phyloP scores from a whole-genome alignment of 805 yeast genomes.

The Saccharomycopsis babjevae region DNA sequence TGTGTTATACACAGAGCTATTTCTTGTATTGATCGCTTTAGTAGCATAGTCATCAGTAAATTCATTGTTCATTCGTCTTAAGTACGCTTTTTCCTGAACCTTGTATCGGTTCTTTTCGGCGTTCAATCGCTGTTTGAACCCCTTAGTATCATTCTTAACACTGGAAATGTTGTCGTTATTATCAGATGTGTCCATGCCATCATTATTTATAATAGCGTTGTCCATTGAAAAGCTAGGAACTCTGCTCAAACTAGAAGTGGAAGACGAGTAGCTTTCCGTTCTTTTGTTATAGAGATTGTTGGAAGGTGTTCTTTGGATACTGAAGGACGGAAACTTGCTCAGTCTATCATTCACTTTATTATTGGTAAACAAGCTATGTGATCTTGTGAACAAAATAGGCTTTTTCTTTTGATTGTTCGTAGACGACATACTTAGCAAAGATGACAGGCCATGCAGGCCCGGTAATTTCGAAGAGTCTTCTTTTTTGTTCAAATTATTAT shows the following conservation, averaged over 20 bases:
- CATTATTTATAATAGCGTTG: background rate
- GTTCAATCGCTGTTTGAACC: conserved; percentile 2
- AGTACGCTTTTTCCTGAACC: conserved; percentile 56
- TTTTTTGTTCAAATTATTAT: background rate
- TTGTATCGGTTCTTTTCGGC: conserved; percentile 19
- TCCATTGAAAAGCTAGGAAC: background rate
- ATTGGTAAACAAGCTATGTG: background rate
- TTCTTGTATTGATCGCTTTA: conserved; percentile 41
- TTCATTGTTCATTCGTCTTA: conserved; percentile 52
- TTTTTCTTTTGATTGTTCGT: background rate
- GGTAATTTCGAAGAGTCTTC: background rate
- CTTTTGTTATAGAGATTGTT: background rate
- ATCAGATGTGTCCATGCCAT: background rate
- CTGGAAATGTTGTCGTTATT: background rate
- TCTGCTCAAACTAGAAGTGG: background rate
- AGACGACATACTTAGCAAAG: background rate
- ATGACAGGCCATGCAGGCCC: background rate
- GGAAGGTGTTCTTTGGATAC: background rate
- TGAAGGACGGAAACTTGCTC: background rate
- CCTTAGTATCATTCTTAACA: background rate
- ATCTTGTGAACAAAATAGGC: background rate
- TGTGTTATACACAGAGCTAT: conserved; percentile 11
- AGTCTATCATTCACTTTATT: background rate
- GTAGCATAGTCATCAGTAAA: conserved; percentile 63
- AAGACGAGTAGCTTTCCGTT: background rate